phyloP scores from a whole-genome alignment of 2,329 filamentous ascomycete genomes.

The Davidsoniella virescens region DNA sequence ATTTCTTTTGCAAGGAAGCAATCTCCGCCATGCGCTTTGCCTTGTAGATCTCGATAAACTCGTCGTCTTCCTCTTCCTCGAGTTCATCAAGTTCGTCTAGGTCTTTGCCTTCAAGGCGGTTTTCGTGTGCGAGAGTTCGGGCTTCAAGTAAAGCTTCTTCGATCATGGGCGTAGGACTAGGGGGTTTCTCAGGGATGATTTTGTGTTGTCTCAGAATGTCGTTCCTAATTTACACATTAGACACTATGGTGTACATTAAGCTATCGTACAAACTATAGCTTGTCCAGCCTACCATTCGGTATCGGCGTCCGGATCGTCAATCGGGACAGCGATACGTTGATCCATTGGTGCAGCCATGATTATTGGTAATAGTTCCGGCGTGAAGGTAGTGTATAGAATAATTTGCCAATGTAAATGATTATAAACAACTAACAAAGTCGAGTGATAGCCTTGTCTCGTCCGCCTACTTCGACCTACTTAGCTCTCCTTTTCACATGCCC shows the following conservation, averaged over 20 bases:
- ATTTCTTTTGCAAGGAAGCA: conserved; percentile 54
- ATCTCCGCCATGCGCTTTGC: conserved; percentile 79
- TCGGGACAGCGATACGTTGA: conserved; percentile 59
- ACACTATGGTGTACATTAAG: not conserved
- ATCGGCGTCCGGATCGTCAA: conserved; percentile 90
- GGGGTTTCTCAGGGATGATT: conserved; percentile 93
- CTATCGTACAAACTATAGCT: not conserved
- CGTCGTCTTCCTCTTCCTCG: conserved; percentile 90
- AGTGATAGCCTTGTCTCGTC: too few relatives aligned
- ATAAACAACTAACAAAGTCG: too few relatives aligned
- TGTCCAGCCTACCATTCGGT: conserved; percentile 65
- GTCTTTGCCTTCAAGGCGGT: conserved; percentile 84
- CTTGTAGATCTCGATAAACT: conserved; percentile 73
- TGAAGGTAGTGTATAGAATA: not conserved
- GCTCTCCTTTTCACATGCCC: too few relatives aligned
- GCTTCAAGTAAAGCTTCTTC: conserved; percentile 85
- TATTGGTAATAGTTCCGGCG: not conserved
- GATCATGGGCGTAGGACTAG: conserved; percentile 87
- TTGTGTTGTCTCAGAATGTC: conserved; percentile 95
- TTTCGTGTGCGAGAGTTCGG: conserved; percentile 71
- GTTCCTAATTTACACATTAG: conserved; percentile 46
- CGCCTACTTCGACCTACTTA: too few relatives aligned
- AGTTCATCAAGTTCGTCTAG: conserved; percentile 85
- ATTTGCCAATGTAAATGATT: too few relatives aligned
- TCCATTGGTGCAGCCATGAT: conserved; percentile 46